Conservation (phyloP, 192 early-diverging fungal species). For the Podila epicladia region DNA sequence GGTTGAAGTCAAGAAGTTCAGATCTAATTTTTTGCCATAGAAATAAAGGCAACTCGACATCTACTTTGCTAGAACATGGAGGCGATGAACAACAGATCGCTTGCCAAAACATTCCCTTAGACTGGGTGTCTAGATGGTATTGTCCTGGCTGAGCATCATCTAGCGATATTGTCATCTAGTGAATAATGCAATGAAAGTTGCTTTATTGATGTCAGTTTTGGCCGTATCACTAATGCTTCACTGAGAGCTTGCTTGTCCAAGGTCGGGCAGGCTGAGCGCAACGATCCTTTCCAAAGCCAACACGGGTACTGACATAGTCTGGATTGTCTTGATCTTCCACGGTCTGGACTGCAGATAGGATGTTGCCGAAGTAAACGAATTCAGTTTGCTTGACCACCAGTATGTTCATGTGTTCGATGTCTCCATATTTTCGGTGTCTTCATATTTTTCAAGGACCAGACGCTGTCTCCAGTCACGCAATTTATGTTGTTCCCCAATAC, state of each 20-base stretch:
- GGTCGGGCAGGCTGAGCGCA: not conserved
- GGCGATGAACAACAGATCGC: too few relatives aligned
- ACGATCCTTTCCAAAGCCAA: slow-evolving; percentile 22
- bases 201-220: too few relatives aligned
- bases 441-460: slow-evolving; percentile 75
- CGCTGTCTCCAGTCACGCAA: slow-evolving; percentile 65
- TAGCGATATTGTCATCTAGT: too few relatives aligned
- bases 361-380: slow-evolving; percentile 84
- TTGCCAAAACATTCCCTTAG: too few relatives aligned
- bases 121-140: too few relatives aligned
- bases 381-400: slow-evolving; percentile 80
- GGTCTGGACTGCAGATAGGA: slow-evolving; percentile 72
- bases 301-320: slow-evolving; percentile 64
- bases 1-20: slow-evolving; percentile 96
- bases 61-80: too few relatives aligned
- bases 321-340: slow-evolving; percentile 69
- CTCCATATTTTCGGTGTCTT: slow-evolving; percentile 84
- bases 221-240: not conserved
- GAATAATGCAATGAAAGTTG: too few relatives aligned
- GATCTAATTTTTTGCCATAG: slow-evolving; percentile 66
- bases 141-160: too few relatives aligned
- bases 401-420: slow-evolving; percentile 84
- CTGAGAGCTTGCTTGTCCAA: too few relatives aligned
- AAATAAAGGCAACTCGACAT: too few relatives aligned
- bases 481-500: slow-evolving; percentile 64